Conservation (phyloP, 139 green algal species). For the Bryopsis sp. region DNA sequence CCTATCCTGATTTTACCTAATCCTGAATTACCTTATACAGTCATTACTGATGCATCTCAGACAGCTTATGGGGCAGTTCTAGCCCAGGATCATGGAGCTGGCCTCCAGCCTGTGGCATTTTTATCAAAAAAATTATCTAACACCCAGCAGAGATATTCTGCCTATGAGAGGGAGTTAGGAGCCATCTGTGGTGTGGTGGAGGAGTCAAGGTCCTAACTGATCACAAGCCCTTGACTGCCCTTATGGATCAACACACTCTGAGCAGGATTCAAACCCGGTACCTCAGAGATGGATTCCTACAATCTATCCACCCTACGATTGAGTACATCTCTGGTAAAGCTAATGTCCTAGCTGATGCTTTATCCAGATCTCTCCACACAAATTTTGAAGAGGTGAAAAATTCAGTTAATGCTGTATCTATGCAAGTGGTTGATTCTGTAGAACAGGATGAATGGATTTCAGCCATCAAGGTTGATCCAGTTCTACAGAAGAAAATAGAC, state of each 20-base stretch:
- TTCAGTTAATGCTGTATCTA: neutral
- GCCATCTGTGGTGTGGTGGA: neutral
- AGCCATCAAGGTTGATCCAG: neutral
- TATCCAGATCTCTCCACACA: neutral
- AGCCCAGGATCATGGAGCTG: neutral
- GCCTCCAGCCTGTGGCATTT: constrained; percentile 1
- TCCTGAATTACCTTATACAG: neutral
- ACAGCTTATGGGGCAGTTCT: neutral
- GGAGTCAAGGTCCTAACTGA: neutral
- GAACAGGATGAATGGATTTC: constrained; percentile 5
- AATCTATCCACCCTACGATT: neutral
- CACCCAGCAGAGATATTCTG: constrained; percentile 1
- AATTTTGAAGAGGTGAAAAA: neutral
- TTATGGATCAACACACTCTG: constrained; percentile 6
- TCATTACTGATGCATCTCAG: neutral
- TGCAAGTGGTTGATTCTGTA: neutral
- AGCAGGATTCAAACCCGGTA: neutral
- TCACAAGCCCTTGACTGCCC: neutral
- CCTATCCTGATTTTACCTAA: constrained; percentile 4
- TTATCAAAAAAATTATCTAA: neutral
- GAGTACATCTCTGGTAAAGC: neutral
- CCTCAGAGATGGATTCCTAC: neutral
- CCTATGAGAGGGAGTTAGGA: constrained; percentile 1
- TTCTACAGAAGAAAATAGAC: neutral
- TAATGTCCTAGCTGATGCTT: constrained; percentile 1